Evolutionary conservation across 1,284 basidiomycete genomes (phyloP), one percentile per base, ranked within the genome.

Genomic region (Ganoderma leucocontextum): DNA sequence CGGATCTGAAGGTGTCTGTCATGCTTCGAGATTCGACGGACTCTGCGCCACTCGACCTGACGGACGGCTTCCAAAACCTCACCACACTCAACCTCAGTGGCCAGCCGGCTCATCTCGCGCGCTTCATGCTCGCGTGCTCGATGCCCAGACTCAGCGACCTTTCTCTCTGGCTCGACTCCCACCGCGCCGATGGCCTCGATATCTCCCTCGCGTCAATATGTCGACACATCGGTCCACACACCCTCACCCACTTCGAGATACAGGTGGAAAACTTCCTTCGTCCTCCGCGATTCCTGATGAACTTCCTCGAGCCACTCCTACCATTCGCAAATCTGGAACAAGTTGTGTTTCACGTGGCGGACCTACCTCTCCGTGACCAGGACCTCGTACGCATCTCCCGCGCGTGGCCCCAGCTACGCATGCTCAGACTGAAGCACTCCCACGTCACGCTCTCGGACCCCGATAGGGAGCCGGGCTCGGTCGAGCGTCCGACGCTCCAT

Each of bases 311-410:
- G 47, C 47, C 47, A 9, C n/a, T 49, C 47, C 47, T 49, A 4
- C 47, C 47, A n/a, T 49, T 49, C 8, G 10, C n/a, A 49, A 49
- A 10, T 2, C n/a, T 49, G 22, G 47, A 49, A 22, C 7, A 47
- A 9, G 47, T 49, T 4, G 22, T 25, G 7, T 22, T 49, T 5
- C n/a, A 4, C 22, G 22, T 22, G 7, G 22, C 8, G 9, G 47
- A 49, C n/a, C 9, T 49, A 22, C 47, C 47, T 1, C 22, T 49
- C 47, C 47, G 47, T 9, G 47, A 49, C 9, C 22, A 49, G 47
- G 47, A 49, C n/a, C 47, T 49, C 47, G 47, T 10, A n/a, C 47
- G 47, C 47, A 49, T 49, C 47, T 49, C 47, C 9, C 47, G 22
- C 1, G 22, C 47, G 3, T 49, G 47, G 47, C 47, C 22, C n/a